Evolutionary conservation across 2,329 filamentous ascomycete genomes (phyloP).

Genomic region (Phialemonium atrogriseum): DNA sequence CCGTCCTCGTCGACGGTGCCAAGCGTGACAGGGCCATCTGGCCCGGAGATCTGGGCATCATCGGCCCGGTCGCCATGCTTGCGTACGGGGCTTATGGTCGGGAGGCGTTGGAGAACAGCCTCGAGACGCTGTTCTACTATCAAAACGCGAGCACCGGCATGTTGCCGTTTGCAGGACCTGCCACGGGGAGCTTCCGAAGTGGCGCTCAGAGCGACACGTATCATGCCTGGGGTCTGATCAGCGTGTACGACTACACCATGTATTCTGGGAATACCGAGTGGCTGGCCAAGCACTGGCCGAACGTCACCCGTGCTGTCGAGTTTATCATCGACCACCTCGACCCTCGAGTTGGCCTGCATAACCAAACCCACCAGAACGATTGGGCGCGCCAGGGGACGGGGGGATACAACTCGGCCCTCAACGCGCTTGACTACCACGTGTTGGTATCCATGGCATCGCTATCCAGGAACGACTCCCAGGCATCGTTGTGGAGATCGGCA

Average conservation of each 20-base stretch:
- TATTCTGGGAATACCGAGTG: slow-evolving; percentile 38
- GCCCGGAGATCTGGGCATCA: slow-evolving; percentile 50
- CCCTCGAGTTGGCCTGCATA: slow-evolving; percentile 28
- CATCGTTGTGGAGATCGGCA: slow-evolving; percentile 8
- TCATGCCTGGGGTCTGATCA: slow-evolving; percentile 38
- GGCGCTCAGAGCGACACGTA: slow-evolving; percentile 27
- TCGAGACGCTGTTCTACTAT: slow-evolving; percentile 32
- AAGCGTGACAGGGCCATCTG: slow-evolving; percentile 48
- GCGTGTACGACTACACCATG: slow-evolving; percentile 46
- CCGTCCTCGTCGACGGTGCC: slow-evolving; percentile 38
- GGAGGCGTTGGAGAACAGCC: slow-evolving; percentile 33
- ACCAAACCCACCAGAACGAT: slow-evolving; percentile 40
- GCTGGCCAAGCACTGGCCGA: slow-evolving; percentile 22
- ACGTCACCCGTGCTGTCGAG: slow-evolving; percentile 19
- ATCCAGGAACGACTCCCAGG: slow-evolving; percentile 29
- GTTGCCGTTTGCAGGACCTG: slow-evolving; percentile 41
- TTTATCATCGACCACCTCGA: slow-evolving; percentile 18
- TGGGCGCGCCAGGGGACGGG: slow-evolving; percentile 42
- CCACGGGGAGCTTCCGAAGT: too few relatives aligned
- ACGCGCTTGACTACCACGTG: slow-evolving; percentile 30
- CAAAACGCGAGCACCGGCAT: slow-evolving; percentile 30
- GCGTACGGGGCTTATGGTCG: slow-evolving; percentile 42
- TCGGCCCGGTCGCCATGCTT: slow-evolving; percentile 39
- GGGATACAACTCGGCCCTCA: slow-evolving; percentile 40
- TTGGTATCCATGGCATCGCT: slow-evolving; percentile 29